Conservation (phyloP, 176 grass and related monocot genomes). For the Sorghum bicolor region DNA sequence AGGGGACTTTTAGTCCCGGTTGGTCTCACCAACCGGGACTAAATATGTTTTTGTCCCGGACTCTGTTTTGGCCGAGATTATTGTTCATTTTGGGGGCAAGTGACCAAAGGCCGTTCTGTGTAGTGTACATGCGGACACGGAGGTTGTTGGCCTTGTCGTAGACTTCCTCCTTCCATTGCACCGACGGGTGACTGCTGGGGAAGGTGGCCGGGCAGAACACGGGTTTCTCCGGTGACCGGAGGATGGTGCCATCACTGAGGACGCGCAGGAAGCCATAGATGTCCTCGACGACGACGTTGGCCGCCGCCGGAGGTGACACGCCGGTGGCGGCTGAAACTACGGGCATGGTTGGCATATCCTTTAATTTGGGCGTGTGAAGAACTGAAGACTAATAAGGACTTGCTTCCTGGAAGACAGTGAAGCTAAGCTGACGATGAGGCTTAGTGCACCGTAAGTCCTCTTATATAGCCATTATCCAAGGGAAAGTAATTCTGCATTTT, state of each 20-base stretch:
- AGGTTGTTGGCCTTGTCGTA: constrained; percentile 56
- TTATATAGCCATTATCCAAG: constrained; percentile 29
- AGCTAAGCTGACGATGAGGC: constrained; percentile 16
- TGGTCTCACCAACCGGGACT: too few species aligned
- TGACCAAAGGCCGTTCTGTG: too few species aligned
- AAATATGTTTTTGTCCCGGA: too few species aligned
- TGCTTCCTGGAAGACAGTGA: not conserved
- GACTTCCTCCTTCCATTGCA: constrained; percentile 59
- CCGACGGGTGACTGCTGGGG: constrained; percentile 37
- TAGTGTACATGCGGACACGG: constrained; percentile 72
- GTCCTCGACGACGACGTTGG: constrained; percentile 25
- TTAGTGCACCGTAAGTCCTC: not conserved
- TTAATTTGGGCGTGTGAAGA: not conserved
- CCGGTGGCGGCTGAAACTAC: not conserved
- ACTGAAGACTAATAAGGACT: not conserved
- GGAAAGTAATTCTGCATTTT: not conserved
- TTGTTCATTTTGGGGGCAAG: too few species aligned
- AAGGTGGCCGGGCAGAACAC: constrained; percentile 38
- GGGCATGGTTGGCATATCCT: constrained; percentile 25
- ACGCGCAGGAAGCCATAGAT: constrained; percentile 40
- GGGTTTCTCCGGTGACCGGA: constrained; percentile 32
- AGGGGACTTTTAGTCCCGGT: too few species aligned
- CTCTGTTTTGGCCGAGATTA: too few species aligned
- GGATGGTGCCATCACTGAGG: constrained; percentile 41
- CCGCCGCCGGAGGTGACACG: not conserved